phyloP scores from a whole-genome alignment of 1,284 basidiomycete species.

The Fistulinella cinereoalba region DNA sequence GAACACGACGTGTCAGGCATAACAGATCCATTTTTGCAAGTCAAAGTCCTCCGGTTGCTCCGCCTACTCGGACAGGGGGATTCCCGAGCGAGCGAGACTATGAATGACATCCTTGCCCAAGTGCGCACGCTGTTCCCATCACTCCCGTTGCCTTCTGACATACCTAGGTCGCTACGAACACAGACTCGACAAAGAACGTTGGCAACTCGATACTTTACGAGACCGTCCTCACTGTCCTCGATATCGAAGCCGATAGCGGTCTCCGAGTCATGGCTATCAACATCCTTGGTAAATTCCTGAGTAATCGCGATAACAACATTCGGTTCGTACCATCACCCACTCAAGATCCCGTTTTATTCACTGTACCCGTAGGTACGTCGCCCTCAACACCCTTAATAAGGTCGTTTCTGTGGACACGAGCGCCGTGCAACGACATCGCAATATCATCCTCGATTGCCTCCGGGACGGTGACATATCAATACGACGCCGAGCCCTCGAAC shows the following conservation, averaged over 20 bases:
- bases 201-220: conserved; percentile 99
- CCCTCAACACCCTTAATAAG: conserved; percentile 97
- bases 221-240: conserved; percentile 95
- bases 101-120: conserved; percentile 99
- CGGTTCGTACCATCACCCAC: conserved; percentile 49
- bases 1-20: conserved; percentile 99
- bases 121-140: conserved; percentile 36
- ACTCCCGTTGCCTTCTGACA: conserved; percentile 7
- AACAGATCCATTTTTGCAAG: conserved; percentile 97
- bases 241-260: conserved; percentile 96
- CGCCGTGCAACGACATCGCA: conserved; percentile 96
- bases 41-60: conserved; percentile 94
- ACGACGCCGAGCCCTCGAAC: conserved; percentile 90
- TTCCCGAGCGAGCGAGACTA: conserved; percentile 85
- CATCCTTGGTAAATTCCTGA: conserved; percentile 96
- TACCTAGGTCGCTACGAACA: conserved; percentile 92
- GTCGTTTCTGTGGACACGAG: conserved; percentile 98
- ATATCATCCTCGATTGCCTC: conserved; percentile 97
- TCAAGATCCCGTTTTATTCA: conserved; percentile 4
- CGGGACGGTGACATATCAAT: conserved; percentile 99
- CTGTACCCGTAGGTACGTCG: conserved; percentile 75
- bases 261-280: conserved; percentile 99
- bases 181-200: conserved; percentile 96
- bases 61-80: conserved; percentile 87
- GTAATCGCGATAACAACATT: conserved; percentile 99